Percentiles rank a stretch among this genome's conserved stretches.
Conservation (phyloP, 441 rosid genomes). For the Omphalea diandra region DNA sequence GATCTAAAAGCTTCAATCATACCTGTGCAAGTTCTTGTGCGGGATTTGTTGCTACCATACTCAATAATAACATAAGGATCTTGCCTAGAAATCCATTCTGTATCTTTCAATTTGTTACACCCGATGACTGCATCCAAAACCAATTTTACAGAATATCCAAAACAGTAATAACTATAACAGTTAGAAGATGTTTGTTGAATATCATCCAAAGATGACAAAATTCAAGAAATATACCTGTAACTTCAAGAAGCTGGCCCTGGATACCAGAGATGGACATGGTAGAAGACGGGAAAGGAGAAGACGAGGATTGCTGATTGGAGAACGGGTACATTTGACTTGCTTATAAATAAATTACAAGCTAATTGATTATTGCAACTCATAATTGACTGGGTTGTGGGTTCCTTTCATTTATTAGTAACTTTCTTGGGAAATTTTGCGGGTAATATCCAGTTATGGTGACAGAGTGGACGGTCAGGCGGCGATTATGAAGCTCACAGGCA, state of each 20-base stretch:
- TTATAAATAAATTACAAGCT: too few relatives aligned
- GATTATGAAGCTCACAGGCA: too few relatives aligned
- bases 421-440: too few relatives aligned
- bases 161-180: background rate
- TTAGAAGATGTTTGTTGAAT: background rate
- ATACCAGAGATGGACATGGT: slow-evolving; percentile 49
- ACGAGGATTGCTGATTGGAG: background rate
- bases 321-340: background rate
- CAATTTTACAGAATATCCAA: background rate
- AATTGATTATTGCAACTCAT: too few relatives aligned
- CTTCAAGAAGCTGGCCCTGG: slow-evolving; percentile 82
- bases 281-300: slow-evolving; percentile 4
- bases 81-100: slow-evolving; percentile 91
- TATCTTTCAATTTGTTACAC: slow-evolving; percentile 78
- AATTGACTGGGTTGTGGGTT: too few relatives aligned
- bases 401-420: too few relatives aligned
- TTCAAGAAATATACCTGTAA: slow-evolving; percentile 50
- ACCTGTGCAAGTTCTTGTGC: slow-evolving; percentile 90
- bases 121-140: slow-evolving; percentile 59
- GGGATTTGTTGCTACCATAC: slow-evolving; percentile 58
- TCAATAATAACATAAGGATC: slow-evolving; percentile 86
- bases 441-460: too few relatives aligned
- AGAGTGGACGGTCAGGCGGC: too few relatives aligned
- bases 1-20: background rate
- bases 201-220: background rate